Evolutionary conservation across 768 basidiomycete species (phyloP), one percentile per base, ranked within the genome.

Genomic region (Tulasnella sp.): DNA sequence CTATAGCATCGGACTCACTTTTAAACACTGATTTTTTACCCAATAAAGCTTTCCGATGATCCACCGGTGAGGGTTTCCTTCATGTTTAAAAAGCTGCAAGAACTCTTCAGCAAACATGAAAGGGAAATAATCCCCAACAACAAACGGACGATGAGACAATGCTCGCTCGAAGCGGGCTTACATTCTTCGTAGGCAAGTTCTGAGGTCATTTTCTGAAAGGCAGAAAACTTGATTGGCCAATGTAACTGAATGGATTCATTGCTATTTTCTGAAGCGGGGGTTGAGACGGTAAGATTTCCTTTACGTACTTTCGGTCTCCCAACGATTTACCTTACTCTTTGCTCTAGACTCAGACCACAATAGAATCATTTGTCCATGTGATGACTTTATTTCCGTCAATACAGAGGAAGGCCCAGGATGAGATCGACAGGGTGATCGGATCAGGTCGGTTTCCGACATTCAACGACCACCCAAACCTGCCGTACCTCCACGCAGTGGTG

Each of bases 371-470:
- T 69, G 16, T 81, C 35, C 74, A 82, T 39, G 81, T 80, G 16
- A 83, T 84, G 82, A 69, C 81, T 9, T 78, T 82, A 37, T 81
- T 80, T 73, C 83, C 82, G 0, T 81, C 82, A 48, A 26, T 51
- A 0, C 73, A 87, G 79, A 73, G 78, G 7, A 79, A 80, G 42
- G 85, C 84, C 18, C 85, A 86, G 32, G 82, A 82, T 32, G 87
- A 88, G 81, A 82, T 86, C 29, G 80, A 83, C 26, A 71, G 78
- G 7, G 80, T 83, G n/a, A 80, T 86, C 16, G 81, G 82, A 0
- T 74, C 78, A 32, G 80, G 81, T 6, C 75, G 82, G 7, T 83
- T 86, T 84, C 70, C 82, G 0, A 77, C 79, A 3, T 77, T 79
- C 37, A 76, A 51, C 7, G 83, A 83, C 57, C 79, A 79, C 7